Base-by-base conservation (phyloP, 108 stramenopile species). In the Chaetoceros muelleri region DNA sequence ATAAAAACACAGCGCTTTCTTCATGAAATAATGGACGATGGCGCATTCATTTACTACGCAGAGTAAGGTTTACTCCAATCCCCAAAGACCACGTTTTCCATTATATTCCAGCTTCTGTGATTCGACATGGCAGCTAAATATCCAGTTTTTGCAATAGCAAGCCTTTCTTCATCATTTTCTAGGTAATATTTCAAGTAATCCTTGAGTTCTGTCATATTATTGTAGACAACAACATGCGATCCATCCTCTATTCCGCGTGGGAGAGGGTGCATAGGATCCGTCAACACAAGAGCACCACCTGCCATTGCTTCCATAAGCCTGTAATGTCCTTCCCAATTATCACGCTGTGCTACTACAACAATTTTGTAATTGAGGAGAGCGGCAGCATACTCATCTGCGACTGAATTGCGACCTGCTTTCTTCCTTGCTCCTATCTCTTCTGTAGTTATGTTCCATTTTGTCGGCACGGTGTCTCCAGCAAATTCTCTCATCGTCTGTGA, bases 251-350 rank as follows among this genome's bases (percentile, higher is more conserved):
- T 24, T 3, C 74, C 74, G 1, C 31, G 28, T 8, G 82, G 82
- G 5, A 74, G 29, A 5, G 49, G 60, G 17, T 75, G 23, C 71
- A 79, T 77, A 17, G 52, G 44, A 54, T 84, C 82, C 2, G 64
- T 71, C 70, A 84, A 47, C 19, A 84, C 79, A 64, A 80, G 27
- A 0, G 83, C 83, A 52, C 83, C 83, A 48, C 71, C 68, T 45
- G 67, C 67, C 28, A 85, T 30, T 0, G 68, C 61, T 60, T 85
- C 83, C 59, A 76, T 72, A 22, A 85, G 48, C 28, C 78, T 71
- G 45, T 65, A 74, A 28, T 81, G 77, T 29, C 76, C 83, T 64
- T 85, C 83, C 80, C 80, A 81, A 47, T 67, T 58, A 57, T 85
- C 83, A 19, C 78, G 55, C 58, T 85, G 83, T 3, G 80, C 55